phyloP scores from a whole-genome alignment of 495 filamentous ascomycete genomes.

The Podospora appendiculata region DNA sequence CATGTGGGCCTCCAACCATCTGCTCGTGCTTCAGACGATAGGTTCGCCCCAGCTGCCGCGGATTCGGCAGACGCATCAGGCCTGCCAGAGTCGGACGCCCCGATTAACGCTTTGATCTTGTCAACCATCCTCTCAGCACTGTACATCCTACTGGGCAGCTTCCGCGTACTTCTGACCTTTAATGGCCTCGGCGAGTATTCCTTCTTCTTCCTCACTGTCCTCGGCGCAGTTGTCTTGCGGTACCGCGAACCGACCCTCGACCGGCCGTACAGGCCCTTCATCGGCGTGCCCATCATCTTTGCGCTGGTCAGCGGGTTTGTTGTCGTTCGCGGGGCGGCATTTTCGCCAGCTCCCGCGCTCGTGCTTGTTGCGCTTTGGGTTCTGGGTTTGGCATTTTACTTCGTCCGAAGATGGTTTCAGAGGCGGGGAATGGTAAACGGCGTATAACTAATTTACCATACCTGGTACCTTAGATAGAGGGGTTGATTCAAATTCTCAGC shows the following conservation, averaged over 20 bases:
- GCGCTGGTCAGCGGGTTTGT: slow-evolving; percentile 46
- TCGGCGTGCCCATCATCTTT: slow-evolving; percentile 40
- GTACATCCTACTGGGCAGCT: slow-evolving; percentile 50
- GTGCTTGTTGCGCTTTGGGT: slow-evolving; percentile 39
- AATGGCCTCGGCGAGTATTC: slow-evolving; percentile 49
- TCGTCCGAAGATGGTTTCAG: slow-evolving; percentile 9
- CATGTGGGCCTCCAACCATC: slow-evolving; percentile 13
- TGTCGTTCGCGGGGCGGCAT: slow-evolving; percentile 43
- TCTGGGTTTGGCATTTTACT: slow-evolving; percentile 37
- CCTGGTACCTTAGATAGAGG: too few relatives aligned
- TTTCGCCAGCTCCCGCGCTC: slow-evolving; percentile 41
- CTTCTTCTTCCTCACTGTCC: slow-evolving; percentile 51
- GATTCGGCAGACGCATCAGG: not conserved
- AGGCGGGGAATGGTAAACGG: too few relatives aligned
- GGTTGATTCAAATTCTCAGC: too few relatives aligned
- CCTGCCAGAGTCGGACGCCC: slow-evolving; percentile 23
- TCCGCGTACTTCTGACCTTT: slow-evolving; percentile 48
- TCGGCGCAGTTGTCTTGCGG: slow-evolving; percentile 43
- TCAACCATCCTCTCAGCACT: slow-evolving; percentile 37
- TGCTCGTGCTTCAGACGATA: not conserved
- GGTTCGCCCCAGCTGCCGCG: not conserved
- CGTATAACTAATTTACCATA: too few relatives aligned
- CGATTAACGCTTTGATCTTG: slow-evolving; percentile 45
- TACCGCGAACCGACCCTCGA: slow-evolving; percentile 37
- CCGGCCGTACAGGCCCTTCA: slow-evolving; percentile 40